phyloP scores from a whole-genome alignment of 345 rosid genomes.

The Carallia brachiata region DNA sequence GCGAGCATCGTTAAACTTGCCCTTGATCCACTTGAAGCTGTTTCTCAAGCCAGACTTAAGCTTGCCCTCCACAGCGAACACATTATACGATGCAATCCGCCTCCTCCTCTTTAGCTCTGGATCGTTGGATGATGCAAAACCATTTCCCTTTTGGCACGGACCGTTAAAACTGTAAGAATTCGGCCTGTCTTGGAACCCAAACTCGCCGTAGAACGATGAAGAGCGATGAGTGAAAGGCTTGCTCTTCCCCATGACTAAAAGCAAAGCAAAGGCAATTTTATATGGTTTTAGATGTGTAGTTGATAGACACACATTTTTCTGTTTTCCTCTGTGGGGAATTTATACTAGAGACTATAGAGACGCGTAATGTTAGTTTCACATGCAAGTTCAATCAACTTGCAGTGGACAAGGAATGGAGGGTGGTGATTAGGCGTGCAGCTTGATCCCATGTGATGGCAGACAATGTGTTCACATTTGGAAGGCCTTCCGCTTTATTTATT shows the following conservation, averaged over 20 bases:
- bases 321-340: too few relatives aligned
- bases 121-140: slow-evolving; percentile 50
- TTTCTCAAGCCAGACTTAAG: slow-evolving; percentile 65
- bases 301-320: too few relatives aligned
- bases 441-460: too few relatives aligned
- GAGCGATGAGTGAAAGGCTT: slow-evolving; percentile 71
- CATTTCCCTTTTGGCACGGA: slow-evolving; percentile 45
- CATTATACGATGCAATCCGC: slow-evolving; percentile 81
- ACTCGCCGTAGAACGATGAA: slow-evolving; percentile 55
- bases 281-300: too few relatives aligned
- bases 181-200: slow-evolving; percentile 42
- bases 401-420: too few relatives aligned
- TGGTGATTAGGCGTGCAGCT: too few relatives aligned
- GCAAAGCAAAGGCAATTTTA: too few relatives aligned
- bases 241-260: slow-evolving; percentile 64
- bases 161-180: slow-evolving; percentile 75
- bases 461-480: too few relatives aligned
- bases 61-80: slow-evolving; percentile 64
- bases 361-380: too few relatives aligned
- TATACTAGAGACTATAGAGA: too few relatives aligned
- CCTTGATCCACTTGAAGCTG: slow-evolving; percentile 96
- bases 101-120: slow-evolving; percentile 87
- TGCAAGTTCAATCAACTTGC: too few relatives aligned
- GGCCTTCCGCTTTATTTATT: too few relatives aligned
- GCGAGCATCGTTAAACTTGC: slow-evolving; percentile 53